Conservation (phyloP, 2,329 filamentous ascomycete species). For the Penicillium sp. region DNA sequence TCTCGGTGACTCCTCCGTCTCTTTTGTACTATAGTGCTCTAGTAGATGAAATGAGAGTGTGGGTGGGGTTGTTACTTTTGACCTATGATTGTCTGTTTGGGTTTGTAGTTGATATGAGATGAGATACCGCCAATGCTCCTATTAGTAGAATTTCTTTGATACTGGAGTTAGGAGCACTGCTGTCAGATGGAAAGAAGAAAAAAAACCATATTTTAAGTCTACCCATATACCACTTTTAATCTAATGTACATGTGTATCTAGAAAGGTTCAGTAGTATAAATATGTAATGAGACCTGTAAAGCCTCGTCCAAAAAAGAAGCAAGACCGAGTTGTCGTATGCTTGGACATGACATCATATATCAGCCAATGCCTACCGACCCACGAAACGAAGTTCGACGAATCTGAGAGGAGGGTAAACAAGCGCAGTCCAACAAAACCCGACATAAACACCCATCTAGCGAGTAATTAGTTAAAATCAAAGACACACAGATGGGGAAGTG, state of each 20-base stretch:
- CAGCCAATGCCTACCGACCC: slow-evolving; percentile 40
- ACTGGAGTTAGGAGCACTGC: background rate
- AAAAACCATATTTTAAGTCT: background rate
- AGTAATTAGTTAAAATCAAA: slow-evolving; percentile 13
- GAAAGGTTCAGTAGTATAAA: background rate
- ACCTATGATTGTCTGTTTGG: background rate
- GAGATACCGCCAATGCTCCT: background rate
- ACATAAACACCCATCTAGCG: slow-evolving; percentile 58
- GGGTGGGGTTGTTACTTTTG: slow-evolving; percentile 21
- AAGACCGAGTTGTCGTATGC: background rate
- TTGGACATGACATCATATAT: background rate
- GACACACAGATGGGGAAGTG: background rate
- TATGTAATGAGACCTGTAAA: background rate
- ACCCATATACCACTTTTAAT: background rate
- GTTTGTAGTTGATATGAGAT: background rate
- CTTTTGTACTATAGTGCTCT: slow-evolving; percentile 33
- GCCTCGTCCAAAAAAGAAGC: background rate
- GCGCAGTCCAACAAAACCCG: slow-evolving; percentile 58
- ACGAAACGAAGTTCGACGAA: slow-evolving; percentile 53
- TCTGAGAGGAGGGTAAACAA: slow-evolving; percentile 58
- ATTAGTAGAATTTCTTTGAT: background rate
- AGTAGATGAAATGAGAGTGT: slow-evolving; percentile 31
- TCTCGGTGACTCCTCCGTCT: slow-evolving; percentile 21
- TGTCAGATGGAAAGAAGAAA: background rate
- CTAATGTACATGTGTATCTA: background rate